Evolutionary conservation across 352 stramenopile species (phyloP).

Genomic region (Chrysophaeum taylorii): DNA sequence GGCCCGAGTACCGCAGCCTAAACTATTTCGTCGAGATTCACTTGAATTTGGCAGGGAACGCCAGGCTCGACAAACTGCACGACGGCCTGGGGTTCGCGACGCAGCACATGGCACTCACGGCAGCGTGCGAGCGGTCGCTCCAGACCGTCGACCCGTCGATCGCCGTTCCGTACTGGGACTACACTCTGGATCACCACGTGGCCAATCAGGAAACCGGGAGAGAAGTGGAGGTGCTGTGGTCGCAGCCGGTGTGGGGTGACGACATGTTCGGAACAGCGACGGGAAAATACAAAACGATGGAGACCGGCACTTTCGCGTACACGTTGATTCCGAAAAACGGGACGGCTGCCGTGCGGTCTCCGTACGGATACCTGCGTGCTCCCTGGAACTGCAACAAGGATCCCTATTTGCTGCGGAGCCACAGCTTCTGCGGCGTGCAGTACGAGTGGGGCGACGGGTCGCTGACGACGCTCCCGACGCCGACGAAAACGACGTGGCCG

Average conservation of each 20-base stretch:
- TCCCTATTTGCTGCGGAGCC: neutral
- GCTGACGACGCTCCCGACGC: neutral
- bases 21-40: too few relatives aligned
- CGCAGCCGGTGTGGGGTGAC: neutral
- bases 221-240: too few relatives aligned
- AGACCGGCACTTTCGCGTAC: neutral
- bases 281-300: neutral
- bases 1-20: neutral
- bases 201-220: too few relatives aligned
- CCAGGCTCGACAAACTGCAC: conserved; percentile 14
- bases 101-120: conserved; percentile 21
- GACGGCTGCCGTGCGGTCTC: too few relatives aligned
- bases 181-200: conserved; percentile 24
- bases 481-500: neutral
- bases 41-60: neutral
- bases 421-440: neutral
- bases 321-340: neutral
- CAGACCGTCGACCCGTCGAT: conserved; percentile 23
- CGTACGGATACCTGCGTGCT: neutral
- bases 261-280: neutral
- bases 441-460: neutral
- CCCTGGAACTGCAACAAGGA: neutral
- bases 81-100: conserved; percentile 22
- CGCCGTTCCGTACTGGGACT: conserved; percentile 28
- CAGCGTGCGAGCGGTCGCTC: conserved; percentile 23